phyloP scores from a whole-genome alignment of 2,329 filamentous ascomycete genomes.

The Colletotrichum somersetense region DNA sequence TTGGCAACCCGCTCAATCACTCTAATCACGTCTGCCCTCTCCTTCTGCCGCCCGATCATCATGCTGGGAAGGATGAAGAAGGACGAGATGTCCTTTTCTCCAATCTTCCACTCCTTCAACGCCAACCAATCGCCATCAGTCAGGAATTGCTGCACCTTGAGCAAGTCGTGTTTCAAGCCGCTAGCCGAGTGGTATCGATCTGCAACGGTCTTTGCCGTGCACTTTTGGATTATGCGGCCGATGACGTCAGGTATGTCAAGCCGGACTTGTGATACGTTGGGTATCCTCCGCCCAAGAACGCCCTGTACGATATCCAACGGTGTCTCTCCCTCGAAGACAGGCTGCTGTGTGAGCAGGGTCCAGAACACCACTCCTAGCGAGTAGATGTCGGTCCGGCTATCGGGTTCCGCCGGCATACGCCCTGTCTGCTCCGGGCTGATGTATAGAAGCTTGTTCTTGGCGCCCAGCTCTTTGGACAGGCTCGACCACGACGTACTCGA shows the following conservation, averaged over 20 bases:
- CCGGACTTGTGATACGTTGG: conserved; percentile 80
- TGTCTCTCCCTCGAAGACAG: conserved; percentile 82
- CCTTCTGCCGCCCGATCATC: conserved; percentile 83
- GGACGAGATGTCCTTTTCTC: conserved; percentile 88
- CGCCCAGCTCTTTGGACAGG: conserved; percentile 84
- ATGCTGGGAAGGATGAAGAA: conserved; percentile 88
- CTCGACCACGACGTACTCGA: conserved; percentile 88
- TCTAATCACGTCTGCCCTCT: conserved; percentile 76
- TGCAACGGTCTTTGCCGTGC: conserved; percentile 88
- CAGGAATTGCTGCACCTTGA: conserved; percentile 79
- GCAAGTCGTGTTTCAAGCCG: conserved; percentile 85
- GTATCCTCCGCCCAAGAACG: conserved; percentile 83
- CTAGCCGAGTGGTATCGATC: conserved; percentile 92
- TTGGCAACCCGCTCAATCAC: conserved; percentile 83
- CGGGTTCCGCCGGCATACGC: conserved; percentile 90
- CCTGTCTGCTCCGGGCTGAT: conserved; percentile 97
- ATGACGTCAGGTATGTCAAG: conserved; percentile 88
- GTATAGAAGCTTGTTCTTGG: conserved; percentile 89
- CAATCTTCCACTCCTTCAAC: conserved; percentile 81
- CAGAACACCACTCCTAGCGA: conserved; percentile 91
- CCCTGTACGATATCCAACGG: conserved; percentile 93
- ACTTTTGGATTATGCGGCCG: conserved; percentile 87
- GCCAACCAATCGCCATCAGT: conserved; percentile 79
- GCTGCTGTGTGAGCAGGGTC: conserved; percentile 82
- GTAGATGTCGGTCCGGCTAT: conserved; percentile 93